Evolutionary conservation across 2,329 filamentous ascomycete species (phyloP), one percentile per base, ranked within the genome.

Genomic region (Falciphora oryzae): DNA sequence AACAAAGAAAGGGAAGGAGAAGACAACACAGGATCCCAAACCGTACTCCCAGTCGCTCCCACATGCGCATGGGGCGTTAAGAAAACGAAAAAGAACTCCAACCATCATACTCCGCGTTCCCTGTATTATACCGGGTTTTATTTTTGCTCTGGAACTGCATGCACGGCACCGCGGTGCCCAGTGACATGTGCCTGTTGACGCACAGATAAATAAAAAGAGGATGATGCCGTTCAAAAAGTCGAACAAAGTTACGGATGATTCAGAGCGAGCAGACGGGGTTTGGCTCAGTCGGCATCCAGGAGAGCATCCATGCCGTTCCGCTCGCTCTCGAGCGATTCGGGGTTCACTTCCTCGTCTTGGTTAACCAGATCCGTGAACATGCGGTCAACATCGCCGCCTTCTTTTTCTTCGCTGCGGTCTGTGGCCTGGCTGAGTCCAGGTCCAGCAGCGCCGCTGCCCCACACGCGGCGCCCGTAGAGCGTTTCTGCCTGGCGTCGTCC

Each of bases 311-410:
- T 74, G n/a, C 76, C 79, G 64, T 81, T 81, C 57, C 79, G 75
- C 72, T 81, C 79, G 64, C 71, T 78, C 69, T 81, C 79, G 53
- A 81, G 70, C 31, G 76, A 78, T 61, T 77, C 79, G 28, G 78
- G 75, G 44, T 78, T 80, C 61, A 79, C 60, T 38, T 79, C 76
- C 16, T 83, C 80, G 22, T 83, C 80, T 65, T 81, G 78, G 65
- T 85, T 83, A 4, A 82, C 83, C 68, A 85, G 78, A 58, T 85
- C 83, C 59, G 80, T 77, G 70, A 85, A 85, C 81, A 85, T 84
- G 68, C 80, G 80, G 65, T 84, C 81, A 4, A 83, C 81, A 31
- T 80, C 81, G 58, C 78, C 62, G 25, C 62, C 62, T 29, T 78
- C 77, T 25, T 81, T 81, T 6, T 75, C 72, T 2, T 67, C 70